A percentile compares a stretch with the other conserved stretches of the same genome.
Evolutionary conservation across 495 filamentous ascomycete genomes (phyloP).

Genomic region (Glonium stellatum): DNA sequence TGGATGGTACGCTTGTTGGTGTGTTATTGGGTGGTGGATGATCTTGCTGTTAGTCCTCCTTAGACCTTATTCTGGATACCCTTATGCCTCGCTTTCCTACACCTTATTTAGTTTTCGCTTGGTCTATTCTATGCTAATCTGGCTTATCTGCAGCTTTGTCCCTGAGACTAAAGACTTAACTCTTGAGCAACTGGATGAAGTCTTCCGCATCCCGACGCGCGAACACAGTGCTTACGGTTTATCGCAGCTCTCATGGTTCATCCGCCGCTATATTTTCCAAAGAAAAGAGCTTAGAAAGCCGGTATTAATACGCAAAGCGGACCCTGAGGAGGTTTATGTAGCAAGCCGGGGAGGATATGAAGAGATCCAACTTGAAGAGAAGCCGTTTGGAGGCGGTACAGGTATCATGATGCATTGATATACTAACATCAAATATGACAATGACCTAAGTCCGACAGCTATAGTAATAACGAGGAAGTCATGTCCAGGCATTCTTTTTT

Average conservation of each 20-base stretch:
- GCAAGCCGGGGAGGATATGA: slow-evolving; percentile 6
- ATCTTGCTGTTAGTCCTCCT: background rate
- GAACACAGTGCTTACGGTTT: slow-evolving; percentile 18
- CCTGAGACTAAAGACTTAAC: slow-evolving; percentile 27
- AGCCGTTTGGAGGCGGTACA: background rate
- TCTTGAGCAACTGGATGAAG: slow-evolving; percentile 30
- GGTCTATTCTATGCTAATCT: too few relatives aligned
- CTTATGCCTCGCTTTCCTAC: background rate
- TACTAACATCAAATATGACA: background rate
- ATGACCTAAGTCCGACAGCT: background rate
- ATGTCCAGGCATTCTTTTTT: too few relatives aligned
- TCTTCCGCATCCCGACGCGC: slow-evolving; percentile 24
- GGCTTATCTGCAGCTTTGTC: slow-evolving; percentile 5
- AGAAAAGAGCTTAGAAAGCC: slow-evolving; percentile 15
- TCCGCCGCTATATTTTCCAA: slow-evolving; percentile 21
- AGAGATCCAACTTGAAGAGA: slow-evolving; percentile 1
- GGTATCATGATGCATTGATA: background rate
- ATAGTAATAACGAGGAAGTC: background rate
- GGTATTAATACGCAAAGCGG: slow-evolving; percentile 4
- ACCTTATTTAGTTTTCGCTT: slow-evolving; percentile 3
- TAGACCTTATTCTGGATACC: background rate
- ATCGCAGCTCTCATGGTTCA: slow-evolving; percentile 16
- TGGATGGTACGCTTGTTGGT: slow-evolving; percentile 48
- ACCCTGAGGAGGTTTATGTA: slow-evolving; percentile 9
- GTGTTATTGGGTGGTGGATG: slow-evolving; percentile 30